Evolutionary conservation across 2,329 filamentous ascomycete species (phyloP).

Genomic region (Trichoderma sp.): DNA sequence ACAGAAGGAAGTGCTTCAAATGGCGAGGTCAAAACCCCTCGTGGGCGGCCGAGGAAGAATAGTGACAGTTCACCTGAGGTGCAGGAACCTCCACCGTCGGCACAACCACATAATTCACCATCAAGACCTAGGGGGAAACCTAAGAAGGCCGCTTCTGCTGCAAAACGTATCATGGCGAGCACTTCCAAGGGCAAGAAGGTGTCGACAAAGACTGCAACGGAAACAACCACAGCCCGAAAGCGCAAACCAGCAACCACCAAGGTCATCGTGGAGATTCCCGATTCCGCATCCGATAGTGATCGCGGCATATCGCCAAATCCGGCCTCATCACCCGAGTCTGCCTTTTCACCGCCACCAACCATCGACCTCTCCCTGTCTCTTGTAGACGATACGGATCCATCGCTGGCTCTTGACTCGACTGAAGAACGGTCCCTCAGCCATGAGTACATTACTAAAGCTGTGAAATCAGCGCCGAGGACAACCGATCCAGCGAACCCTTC

Average conservation of each 20-base stretch:
- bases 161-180: conserved; percentile 16
- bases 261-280: conserved; percentile 47
- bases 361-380: conserved; percentile 44
- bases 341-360: conserved; percentile 41
- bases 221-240: conserved; percentile 24
- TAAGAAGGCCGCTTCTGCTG: conserved; percentile 33
- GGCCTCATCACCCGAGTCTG: conserved; percentile 34
- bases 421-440: conserved; percentile 48
- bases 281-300: conserved; percentile 45
- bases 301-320: conserved; percentile 32
- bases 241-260: conserved; percentile 19
- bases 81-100: conserved; percentile 37
- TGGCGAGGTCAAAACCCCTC: conserved; percentile 20
- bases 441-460: conserved; percentile 51
- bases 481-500: conserved; percentile 53
- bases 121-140: conserved; percentile 41
- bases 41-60: conserved; percentile 35
- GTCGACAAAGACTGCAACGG: conserved; percentile 15
- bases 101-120: conserved; percentile 33
- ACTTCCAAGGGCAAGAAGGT: conserved; percentile 20
- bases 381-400: conserved; percentile 45
- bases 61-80: conserved; percentile 24
- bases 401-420: conserved; percentile 38
- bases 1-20: background rate
- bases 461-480: conserved; percentile 49